Evolutionary conservation across 306 rosid species (phyloP), one percentile per base, ranked within the genome.

Genomic region (Citrullus colocynthis): DNA sequence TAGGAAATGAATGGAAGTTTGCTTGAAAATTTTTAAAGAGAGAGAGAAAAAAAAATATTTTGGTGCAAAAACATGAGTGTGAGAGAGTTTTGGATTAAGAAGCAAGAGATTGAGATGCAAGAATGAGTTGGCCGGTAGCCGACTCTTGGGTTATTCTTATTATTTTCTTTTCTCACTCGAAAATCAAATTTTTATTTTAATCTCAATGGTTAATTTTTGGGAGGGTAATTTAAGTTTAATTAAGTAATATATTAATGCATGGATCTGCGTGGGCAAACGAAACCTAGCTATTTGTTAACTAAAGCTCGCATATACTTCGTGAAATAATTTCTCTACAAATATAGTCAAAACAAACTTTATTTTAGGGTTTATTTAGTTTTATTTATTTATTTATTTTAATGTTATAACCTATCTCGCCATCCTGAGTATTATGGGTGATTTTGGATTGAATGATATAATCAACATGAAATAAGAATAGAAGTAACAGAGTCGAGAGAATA

Each of bases 21-120:
- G 28, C 30, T 69, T 17, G 15, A 7, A 7, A 16, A 39, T 69
- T 24, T 37, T 48, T 13, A 0, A 48, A 48, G 4, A 42, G 61
- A 52, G 58, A 48, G 57, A 24, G 39, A 42, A 1, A 42, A 42
- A 2, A 42, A 48, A 34, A 51, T 15, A 14, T 54, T 75, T 44
- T 44, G 55, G 52, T 57, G 42, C 51, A 36, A 51, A 57, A 75
- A 39, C 51, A 75, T 75, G 67, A 75, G 49, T 75, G 49, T 63
- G 51, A 76, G 37, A 39, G 24, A 76, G 39, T 37, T 76, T 37
- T 77, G 72, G 71, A 59, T 60, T 77, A 0, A 60, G 13, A 77
- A 55, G 80, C 80, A 77, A 77, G 80, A 60, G 41, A 77, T 61
- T 77, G 9, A 61, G 71, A 77, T 66, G 72, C 39, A 77, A 77